phyloP scores from a whole-genome alignment of 257 asterid species.

The Parsonsia alboflavescens region DNA sequence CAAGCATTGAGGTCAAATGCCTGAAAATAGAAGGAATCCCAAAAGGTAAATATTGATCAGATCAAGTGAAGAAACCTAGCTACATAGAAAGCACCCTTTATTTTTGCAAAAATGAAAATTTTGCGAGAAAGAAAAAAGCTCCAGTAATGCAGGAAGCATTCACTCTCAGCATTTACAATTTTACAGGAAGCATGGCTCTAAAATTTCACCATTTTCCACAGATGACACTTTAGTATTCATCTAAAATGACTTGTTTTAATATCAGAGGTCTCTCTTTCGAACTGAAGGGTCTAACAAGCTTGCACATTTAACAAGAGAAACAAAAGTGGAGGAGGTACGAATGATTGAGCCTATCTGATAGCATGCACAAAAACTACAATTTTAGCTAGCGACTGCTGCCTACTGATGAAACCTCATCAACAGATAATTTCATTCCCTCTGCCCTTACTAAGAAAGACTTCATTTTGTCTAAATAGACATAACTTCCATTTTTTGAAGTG shows the following conservation, averaged over 20 bases:
- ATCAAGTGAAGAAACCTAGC: neutral
- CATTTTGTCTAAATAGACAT: too few relatives aligned
- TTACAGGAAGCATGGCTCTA: neutral
- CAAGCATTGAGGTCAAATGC: conserved; percentile 82
- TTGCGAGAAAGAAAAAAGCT: neutral
- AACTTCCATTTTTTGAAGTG: neutral
- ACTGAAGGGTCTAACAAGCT: neutral
- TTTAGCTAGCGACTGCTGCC: neutral
- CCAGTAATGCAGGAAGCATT: neutral
- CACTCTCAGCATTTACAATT: neutral
- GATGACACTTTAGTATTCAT: neutral
- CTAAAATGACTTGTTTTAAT: neutral
- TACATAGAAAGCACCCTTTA: neutral
- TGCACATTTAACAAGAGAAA: neutral
- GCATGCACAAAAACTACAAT: neutral
- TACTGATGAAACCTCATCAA: neutral
- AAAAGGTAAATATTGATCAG: neutral
- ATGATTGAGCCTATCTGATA: neutral
- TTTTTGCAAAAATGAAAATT: neutral
- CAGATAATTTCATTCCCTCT: neutral
- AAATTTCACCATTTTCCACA: neutral
- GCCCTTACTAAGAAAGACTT: neutral
- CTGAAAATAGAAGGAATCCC: conserved; percentile 27
- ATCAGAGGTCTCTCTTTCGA: neutral
- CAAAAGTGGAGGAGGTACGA: neutral